phyloP scores from a whole-genome alignment of 202 grass and related monocot genomes.

The Tripidium arundinaceum region DNA sequence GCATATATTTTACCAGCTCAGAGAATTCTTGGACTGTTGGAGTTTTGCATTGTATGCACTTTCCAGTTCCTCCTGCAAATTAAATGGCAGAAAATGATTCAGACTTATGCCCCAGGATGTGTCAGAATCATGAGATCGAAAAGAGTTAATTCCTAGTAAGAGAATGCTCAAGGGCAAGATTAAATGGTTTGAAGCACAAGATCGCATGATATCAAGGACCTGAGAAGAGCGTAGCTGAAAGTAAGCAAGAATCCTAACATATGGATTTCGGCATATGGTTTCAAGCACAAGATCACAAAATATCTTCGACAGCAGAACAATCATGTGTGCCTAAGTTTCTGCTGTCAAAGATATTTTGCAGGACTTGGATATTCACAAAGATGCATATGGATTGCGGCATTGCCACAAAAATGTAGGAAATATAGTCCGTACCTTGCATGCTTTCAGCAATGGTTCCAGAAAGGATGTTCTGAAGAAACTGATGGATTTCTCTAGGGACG shows the following conservation, averaged over 20 bases:
- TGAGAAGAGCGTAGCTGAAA: not conserved
- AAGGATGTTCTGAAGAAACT: constrained; percentile 68
- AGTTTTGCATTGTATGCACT: constrained; percentile 61
- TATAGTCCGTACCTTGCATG: constrained; percentile 67
- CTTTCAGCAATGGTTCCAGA: constrained; percentile 68
- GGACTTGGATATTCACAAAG: not conserved
- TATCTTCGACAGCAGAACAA: too few species aligned
- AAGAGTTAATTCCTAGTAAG: not conserved
- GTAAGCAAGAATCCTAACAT: too few species aligned
- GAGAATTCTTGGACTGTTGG: constrained; percentile 55
- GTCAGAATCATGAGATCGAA: not conserved
- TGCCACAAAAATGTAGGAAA: not conserved
- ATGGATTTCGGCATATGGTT: too few species aligned
- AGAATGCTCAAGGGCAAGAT: not conserved
- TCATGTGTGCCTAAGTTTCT: not conserved
- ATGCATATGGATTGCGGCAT: not conserved
- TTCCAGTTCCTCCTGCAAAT: constrained; percentile 81
- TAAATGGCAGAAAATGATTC: not conserved
- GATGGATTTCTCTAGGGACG: constrained; percentile 57
- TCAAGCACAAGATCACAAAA: too few species aligned
- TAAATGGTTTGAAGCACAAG: not conserved
- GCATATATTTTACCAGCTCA: constrained; percentile 48
- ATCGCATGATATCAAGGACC: not conserved
- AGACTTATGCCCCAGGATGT: not conserved
- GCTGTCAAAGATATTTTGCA: not conserved